Base-by-base conservation (phyloP, 2,329 filamentous ascomycete species). In the Alternaria triticina region DNA sequence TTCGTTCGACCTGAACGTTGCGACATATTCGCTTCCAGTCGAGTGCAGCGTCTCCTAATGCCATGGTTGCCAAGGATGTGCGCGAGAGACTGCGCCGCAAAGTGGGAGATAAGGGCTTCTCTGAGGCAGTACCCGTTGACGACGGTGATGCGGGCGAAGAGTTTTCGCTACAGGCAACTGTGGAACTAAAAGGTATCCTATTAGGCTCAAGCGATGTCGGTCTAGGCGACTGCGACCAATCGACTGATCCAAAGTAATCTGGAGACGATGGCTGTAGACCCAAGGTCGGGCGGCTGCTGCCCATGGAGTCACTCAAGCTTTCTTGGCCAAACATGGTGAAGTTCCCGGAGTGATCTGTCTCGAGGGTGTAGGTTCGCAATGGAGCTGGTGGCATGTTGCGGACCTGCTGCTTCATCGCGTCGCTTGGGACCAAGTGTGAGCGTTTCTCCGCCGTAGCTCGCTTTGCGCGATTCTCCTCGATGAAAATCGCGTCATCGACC, bases 381-480 rank as follows among this genome's bases (percentile, higher is more conserved):
- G 75, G 74, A 12, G 72, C 65, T 12, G 60, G 69, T 11, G 73
- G 72, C 61, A 77, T 69, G 40, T 68, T 68, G 50, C 60, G 64
- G 13, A 78, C 61, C 49, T 75, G 69, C 50, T 70, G 68, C n/a
- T 71, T 68, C 33, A 75, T 68, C 9, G 74, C 71, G 55, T 76
- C 72, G 47, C 72, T 76, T 7, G 74, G 75, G 3, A 66, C 66
- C n/a, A 78, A 68, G 46, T 72, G 71, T 8, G 71, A 69, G 20
- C 74, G 65, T 44, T 65, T 69, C 23, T 74, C 75, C 1, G 68
- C 63, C 9, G 71, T 70, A 1, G 64, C 58, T 12, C 75, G 60
- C 61, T 78, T 78, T 40, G 67, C 68, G 11, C 74, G 72, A 46
- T 77, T 78, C 47, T 78, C 75, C 54, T 75, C 71, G 10, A 78